Evolutionary conservation across 108 stramenopile genomes (phyloP), one percentile per base, ranked within the genome.

Genomic region (Nitzschia palea): DNA sequence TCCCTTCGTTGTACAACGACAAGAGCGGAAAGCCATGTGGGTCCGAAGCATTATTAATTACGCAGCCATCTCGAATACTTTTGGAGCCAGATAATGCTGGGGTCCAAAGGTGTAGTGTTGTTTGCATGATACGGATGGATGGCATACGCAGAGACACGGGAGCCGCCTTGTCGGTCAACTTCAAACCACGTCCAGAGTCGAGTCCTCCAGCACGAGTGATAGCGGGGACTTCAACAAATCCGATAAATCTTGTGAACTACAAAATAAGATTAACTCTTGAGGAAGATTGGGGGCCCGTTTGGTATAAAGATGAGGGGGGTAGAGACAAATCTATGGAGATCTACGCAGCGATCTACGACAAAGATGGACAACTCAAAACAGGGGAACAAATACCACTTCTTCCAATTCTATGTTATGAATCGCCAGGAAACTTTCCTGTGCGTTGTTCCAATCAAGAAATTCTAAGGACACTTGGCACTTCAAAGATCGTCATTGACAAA

Each of bases 271-370:
- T 81, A 18, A 34, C 51, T 15, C 36, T 64, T 10, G 70, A 62
- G 23, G 34, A 54, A 8, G 81, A 82, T 35, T 87, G 86, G 86
- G 73, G 70, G 1, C n/a, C 42, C 34, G 71, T 87, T 32, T 95
- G 95, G 95, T 95, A 86, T 80, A 95, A 95, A 65, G 92, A 93
- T 77, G 90, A 93, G 72, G 95, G 95, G n/a, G 92, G 92, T 8
- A 65, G 86, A 29, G 95, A 95, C 62, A 95, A 95, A 63, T 90
- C 76, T 43, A 91, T 95, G 62, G 81, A 86, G 52, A 65, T 86
- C 30, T 56, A 51, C 54, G 86, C 84, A 25, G 68, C 73, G 2
- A 74, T 93, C 9, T 53, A 62, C 18, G 86, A 87, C 28, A 71
- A 77, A 28, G 45, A 79, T 36, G 81, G 82, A 31, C 65, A 72